Evolutionary conservation across 306 rosid species (phyloP), one percentile per base, ranked within the genome.

Genomic region (Biancaea sappan): DNA sequence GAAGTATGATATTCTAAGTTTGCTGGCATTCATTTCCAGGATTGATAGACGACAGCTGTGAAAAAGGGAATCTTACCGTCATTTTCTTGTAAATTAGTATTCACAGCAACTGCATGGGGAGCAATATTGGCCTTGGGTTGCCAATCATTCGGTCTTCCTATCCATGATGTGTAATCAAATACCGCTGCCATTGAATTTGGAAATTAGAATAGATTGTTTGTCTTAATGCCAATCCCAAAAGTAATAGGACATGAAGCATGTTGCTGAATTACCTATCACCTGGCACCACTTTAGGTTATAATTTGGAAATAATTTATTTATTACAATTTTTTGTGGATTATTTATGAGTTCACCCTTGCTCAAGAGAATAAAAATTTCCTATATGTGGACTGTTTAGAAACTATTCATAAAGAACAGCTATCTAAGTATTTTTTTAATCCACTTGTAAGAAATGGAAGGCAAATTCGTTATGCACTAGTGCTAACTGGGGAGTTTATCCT

Each of bases 101-200:
- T 90, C 77, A 94, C 99, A 19, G 97, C 97, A 77, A 94, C 99
- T 15, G 93, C 95, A 35, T 92, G 94, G 73, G 79, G 88, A 77
- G 93, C 84, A 69, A 90, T 80, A 84, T 76, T 85, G 64, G 97
- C 99, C 86, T 92, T 92, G 58, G 99, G 99, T 73, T 94, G 99
- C 99, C 96, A 94, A 76, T 94, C 97, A 50, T 77, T 79, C 3
- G 76, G 74, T 75, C 81, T 92, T 15, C 99, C 99, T 21, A 80
- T 76, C 97, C 99, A 92, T 50, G 97, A 76, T 52, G 89, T 79
- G 74, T 86, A 76, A 81, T 94, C 88, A 77, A 94, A 88, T 61
- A 94, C 64, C 46, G 86, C 97, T 90, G 96, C 77, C 73, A 82
- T 75, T 80, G 43, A 76, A 80, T 79, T 77, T 56, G 66, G 64